Evolutionary conservation across 2,329 filamentous ascomycete genomes (phyloP).

Genomic region (Epichloe brachyelytri): DNA sequence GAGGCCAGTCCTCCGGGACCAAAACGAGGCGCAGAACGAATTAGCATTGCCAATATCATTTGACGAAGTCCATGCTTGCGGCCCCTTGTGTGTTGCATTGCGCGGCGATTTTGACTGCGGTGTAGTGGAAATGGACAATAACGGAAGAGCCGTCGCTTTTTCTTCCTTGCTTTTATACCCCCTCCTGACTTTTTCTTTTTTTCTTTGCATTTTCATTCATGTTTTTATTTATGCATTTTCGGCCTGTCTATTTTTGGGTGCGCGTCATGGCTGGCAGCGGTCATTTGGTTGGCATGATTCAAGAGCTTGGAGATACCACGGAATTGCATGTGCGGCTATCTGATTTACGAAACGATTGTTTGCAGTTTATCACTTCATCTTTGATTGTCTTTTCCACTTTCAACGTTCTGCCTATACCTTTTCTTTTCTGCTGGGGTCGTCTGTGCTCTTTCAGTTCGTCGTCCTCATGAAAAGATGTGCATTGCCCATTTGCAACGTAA

Average conservation of each 20-base stretch:
- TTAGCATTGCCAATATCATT: slow-evolving; percentile 27
- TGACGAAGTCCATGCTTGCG: slow-evolving; percentile 10
- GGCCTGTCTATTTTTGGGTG: not conserved
- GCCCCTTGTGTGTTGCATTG: not conserved
- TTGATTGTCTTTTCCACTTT: no score
- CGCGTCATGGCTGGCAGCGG: slow-evolving; percentile 3
- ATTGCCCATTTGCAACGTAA: not conserved
- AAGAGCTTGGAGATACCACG: slow-evolving; percentile 13
- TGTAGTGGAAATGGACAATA: not conserved
- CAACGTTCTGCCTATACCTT: not conserved
- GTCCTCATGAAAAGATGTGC: not conserved
- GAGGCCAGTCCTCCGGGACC: slow-evolving; percentile 16
- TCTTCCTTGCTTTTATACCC: not conserved
- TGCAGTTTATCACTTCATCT: not conserved
- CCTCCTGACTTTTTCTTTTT: not conserved
- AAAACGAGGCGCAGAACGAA: slow-evolving; percentile 18
- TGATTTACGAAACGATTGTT: not conserved
- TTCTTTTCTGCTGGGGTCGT: not conserved
- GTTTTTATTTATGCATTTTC: slow-evolving; percentile 2
- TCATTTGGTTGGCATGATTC: slow-evolving; percentile 5
- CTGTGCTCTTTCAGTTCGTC: not conserved
- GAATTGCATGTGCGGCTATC: slow-evolving; percentile 5
- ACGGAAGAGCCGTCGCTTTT: not conserved
- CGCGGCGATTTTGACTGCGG: not conserved
- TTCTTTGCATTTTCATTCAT: not conserved